Evolutionary conservation across 805 yeast species (phyloP), one percentile per base, ranked within the genome.

Genomic region (Saccharomycopsis guyanensis): DNA sequence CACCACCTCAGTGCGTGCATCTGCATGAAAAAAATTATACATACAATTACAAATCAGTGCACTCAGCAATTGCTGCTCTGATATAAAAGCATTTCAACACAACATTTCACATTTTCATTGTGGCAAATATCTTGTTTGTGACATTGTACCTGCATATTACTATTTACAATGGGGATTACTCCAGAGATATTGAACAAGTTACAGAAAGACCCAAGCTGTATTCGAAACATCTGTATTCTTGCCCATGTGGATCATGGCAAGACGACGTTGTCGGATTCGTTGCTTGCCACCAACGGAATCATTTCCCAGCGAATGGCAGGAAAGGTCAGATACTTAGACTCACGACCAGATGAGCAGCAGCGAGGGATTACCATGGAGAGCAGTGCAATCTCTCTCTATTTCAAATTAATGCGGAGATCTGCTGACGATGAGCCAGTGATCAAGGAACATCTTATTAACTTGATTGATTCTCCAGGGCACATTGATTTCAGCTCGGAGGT

Each of bases 241-340:
- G 99, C 99, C 0, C 99, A 93, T 64, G 98, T 93, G 20, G 99
- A 93, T 62, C 99, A 93, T 60, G 99, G 99, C 23, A 93, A 93
- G 66, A 93, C 99, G 0, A 86, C 97, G 1, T 69, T 93, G 27
- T 84, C 95, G 38, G 99, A 93, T 63, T 84, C 95, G 7, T 67
- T 93, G 40, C 66, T 93, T 34, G 97, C 98, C 22, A 83, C 96
- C 32, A 93, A 94, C 64, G 98, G 98, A 42, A 88, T 93, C 61
- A 88, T 93, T 38, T 91, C 98, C 0, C 95, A 84, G 55, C 72
- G 91, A 59, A 73, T 89, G 76, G 98, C 97, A 1, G 99, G 98
- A 27, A 89, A 88, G 59, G 88, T 93, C 43, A 70, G 98, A 51
- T 93, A 83, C 59, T 68, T 93, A 44, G 99, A 93, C 59, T 83